phyloP scores from a whole-genome alignment of 139 green algal species.

The Chloropicon primus region DNA sequence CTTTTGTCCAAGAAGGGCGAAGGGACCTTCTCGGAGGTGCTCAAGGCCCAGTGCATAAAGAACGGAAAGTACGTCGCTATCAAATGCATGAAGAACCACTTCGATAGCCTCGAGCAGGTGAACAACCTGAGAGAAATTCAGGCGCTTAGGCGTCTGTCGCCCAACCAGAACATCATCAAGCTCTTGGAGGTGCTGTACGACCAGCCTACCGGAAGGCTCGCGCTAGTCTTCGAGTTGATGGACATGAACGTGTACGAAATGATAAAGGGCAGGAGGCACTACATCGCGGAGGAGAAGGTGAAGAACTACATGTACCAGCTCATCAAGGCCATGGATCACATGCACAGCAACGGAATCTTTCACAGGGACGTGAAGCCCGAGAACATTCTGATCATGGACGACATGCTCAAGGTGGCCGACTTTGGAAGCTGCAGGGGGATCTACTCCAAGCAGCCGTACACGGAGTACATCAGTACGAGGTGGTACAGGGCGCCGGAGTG shows the following conservation, averaged over 20 bases:
- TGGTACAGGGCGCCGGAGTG: slow-evolving; percentile 67
- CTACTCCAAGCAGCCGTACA: slow-evolving; percentile 76
- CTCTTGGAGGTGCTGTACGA: slow-evolving; percentile 75
- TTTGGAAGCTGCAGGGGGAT: slow-evolving; percentile 71
- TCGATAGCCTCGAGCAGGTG: slow-evolving; percentile 68
- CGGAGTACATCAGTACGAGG: slow-evolving; percentile 73
- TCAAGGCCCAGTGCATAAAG: slow-evolving; percentile 80
- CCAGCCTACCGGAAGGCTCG: slow-evolving; percentile 68
- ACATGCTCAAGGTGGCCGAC: slow-evolving; percentile 69
- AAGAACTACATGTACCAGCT: slow-evolving; percentile 75
- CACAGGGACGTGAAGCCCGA: slow-evolving; percentile 81
- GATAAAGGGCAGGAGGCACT: slow-evolving; percentile 62
- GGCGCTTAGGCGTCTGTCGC: slow-evolving; percentile 57
- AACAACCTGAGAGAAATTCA: slow-evolving; percentile 79
- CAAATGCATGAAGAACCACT: slow-evolving; percentile 85
- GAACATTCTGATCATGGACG: slow-evolving; percentile 79
- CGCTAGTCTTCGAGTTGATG: slow-evolving; percentile 84
- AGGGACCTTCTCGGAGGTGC: slow-evolving; percentile 72
- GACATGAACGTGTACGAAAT: slow-evolving; percentile 61
- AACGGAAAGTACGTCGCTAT: slow-evolving; percentile 77
- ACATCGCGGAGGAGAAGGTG: slow-evolving; percentile 60
- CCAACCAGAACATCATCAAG: slow-evolving; percentile 70
- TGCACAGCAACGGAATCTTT: slow-evolving; percentile 76
- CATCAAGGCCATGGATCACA: slow-evolving; percentile 75
- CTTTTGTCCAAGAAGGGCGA: slow-evolving; percentile 77